phyloP scores from a whole-genome alignment of 441 rosid species.

The Raphanus hybrid region DNA sequence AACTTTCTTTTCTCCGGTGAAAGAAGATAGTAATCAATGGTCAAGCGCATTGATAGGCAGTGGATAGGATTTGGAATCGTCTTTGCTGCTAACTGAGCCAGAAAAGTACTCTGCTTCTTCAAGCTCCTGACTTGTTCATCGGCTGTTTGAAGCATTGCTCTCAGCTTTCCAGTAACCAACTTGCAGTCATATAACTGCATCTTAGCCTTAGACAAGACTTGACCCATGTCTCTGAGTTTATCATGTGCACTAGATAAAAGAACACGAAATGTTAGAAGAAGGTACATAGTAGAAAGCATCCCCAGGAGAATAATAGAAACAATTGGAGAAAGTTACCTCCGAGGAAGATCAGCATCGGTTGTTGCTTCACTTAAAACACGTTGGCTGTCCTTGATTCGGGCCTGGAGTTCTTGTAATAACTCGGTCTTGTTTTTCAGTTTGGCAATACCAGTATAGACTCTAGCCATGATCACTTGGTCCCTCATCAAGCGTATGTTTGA shows the following conservation, averaged over 20 bases:
- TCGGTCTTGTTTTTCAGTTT: slow-evolving; percentile 72
- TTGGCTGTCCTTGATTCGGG: slow-evolving; percentile 83
- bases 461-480: slow-evolving; percentile 96
- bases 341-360: slow-evolving; percentile 81
- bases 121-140: slow-evolving; percentile 98
- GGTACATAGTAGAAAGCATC: not conserved
- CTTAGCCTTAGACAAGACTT: slow-evolving; percentile 78
- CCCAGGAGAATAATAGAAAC: slow-evolving; percentile 17
- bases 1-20: slow-evolving; percentile 88
- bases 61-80: slow-evolving; percentile 94
- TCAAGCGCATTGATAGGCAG: slow-evolving; percentile 92
- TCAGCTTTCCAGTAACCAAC: slow-evolving; percentile 87
- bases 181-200: slow-evolving; percentile 92
- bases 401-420: slow-evolving; percentile 73
- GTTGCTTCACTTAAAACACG: slow-evolving; percentile 74
- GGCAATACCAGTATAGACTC: slow-evolving; percentile 80
- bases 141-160: slow-evolving; percentile 98
- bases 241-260: slow-evolving; percentile 61
- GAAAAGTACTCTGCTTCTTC: slow-evolving; percentile 97
- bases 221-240: slow-evolving; percentile 92
- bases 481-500: slow-evolving; percentile 86
- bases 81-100: slow-evolving; percentile 99
- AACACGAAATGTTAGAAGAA: slow-evolving; percentile 6
- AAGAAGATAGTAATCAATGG: slow-evolving; percentile 89
- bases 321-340: slow-evolving; percentile 51